Evolutionary conservation across 768 basidiomycete genomes (phyloP), one percentile per base, ranked within the genome.

Genomic region (Podaxis sp.): DNA sequence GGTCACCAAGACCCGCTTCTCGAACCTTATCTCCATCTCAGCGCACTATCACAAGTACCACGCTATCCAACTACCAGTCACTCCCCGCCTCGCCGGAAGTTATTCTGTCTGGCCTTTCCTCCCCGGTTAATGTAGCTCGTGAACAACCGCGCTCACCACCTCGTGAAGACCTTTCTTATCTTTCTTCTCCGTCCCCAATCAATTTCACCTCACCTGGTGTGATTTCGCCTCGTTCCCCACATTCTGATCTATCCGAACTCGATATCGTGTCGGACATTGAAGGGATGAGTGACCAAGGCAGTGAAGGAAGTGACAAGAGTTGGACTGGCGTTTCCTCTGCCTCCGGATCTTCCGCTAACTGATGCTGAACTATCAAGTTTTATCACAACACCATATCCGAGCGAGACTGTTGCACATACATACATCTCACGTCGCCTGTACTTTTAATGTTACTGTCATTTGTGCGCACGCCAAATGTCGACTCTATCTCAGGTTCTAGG

Each of bases 181-280:
- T 53, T 53, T 46, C 56, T 11, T 59, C 57, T 12, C 60, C 60
- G 3, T 61, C 60, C 5, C 60, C 60, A 25, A 58, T 58, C 38
- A 63, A 57, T 36, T 63, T 63, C 38, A 54, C 57, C 24, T 63
- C 63, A 38, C 63, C 63, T 4, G 27, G 46, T 24, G 46, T 37
- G 11, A 43, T 62, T 41, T 62, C 61, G 15, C 61, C 61, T 40
- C 61, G 61, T 37, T 61, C 60, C 47, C 60, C 60, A 3, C 60
- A 54, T 19, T 56, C 55, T 49, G 55, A 62, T 38, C 15, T 62
- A 25, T 62, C 61, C 13, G 61, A 62, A 37, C 46, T 62, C 13
- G 61, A 62, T 4, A 56, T 55, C 19, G 55, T 17, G 37, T 50
- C 61, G 37, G 61, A 62, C 36, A n/a, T 62, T n/a, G 61, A 62